These are phyloP conservation scores for Claviceps purpurea DNA, from an alignment of 2,329 filamentous ascomycete species.

Conservation along the genomic window DNA sequence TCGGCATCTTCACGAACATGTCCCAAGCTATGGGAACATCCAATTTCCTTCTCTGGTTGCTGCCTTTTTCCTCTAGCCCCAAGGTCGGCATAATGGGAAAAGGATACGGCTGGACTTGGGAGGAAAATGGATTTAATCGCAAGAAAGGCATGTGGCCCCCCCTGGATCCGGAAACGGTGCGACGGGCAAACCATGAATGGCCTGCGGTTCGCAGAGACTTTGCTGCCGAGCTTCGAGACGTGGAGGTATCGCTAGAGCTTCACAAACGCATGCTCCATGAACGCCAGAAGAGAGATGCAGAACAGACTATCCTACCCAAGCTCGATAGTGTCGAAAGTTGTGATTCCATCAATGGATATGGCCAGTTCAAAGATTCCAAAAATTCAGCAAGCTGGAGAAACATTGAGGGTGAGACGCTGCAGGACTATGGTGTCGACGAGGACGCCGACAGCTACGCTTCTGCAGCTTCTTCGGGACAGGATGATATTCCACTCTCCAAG, in stretches of 20 bases:
- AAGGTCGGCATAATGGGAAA: slow-evolving; percentile 22
- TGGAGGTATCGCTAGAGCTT: slow-evolving; percentile 27
- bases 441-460: slow-evolving; percentile 38
- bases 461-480: slow-evolving; percentile 29
- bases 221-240: slow-evolving; percentile 20
- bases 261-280: slow-evolving; percentile 34
- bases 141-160: slow-evolving; percentile 48
- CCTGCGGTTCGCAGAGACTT: slow-evolving; percentile 25
- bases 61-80: slow-evolving; percentile 47
- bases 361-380: slow-evolving; percentile 47
- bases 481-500: slow-evolving; percentile 60
- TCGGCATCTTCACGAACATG: slow-evolving; percentile 63
- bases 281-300: slow-evolving; percentile 35
- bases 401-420: slow-evolving; percentile 57
- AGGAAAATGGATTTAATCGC: slow-evolving; percentile 67
- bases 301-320: slow-evolving; percentile 30
- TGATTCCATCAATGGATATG: slow-evolving; percentile 20
- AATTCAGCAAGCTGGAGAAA: slow-evolving; percentile 56
- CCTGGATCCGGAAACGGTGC: slow-evolving; percentile 46
- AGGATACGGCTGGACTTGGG: slow-evolving; percentile 46
- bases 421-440: slow-evolving; percentile 71
- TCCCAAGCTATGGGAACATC: slow-evolving; percentile 59
- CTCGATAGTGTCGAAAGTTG: slow-evolving; percentile 45
- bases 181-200: slow-evolving; percentile 26
- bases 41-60: slow-evolving; percentile 55